Base-by-base conservation (phyloP, 345 rosid species). In the Camelina laxa region DNA sequence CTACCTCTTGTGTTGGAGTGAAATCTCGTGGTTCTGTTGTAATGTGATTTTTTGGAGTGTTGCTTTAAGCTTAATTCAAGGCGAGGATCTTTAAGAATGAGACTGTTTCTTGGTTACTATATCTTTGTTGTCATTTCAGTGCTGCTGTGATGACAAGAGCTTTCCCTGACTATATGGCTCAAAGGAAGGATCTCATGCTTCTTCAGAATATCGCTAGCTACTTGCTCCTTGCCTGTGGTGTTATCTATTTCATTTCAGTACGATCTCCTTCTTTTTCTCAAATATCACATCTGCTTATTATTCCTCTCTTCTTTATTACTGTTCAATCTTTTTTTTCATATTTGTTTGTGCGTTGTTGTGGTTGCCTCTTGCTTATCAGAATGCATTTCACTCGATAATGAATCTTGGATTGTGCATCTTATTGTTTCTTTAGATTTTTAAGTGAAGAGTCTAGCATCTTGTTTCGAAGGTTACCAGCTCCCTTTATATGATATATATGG, bases 111-210 rank as follows among this genome's bases (percentile, higher is more conserved):
- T 2, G 7, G 65, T 42, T 69, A 6, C 17, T 63, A 14, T 47
- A n/a, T 35, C 30, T 14, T 21, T 13, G 0, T 65, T 65, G 60
- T 74, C 21, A 49, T 56, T 57, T 80, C 88, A 95, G 99, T 81
- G 91, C 84, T 76, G 97, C 97, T 38, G 98, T 95, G 59, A 90
- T 95, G 99, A 95, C 99, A 13, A 87, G 93, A 80, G 97, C 99
- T 79, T 92, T 90, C 78, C 91, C 98, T 76, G 79, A 81, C 81
- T 87, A 87, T 75, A 65, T 83, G 35, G 11, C 61, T 54, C 83
- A 74, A 48, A 85, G 64, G 64, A 81, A 78, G 67, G 82, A 77
- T 47, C 89, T 90, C 36, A 14, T 92, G 74, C 89, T 95, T 79
- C 86, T 92, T 27, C 93, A 87, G 81, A 80, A 92, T 39, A 82